Evolutionary conservation across 495 filamentous ascomycete species (phyloP).

Genomic region (Talaromyces liani): DNA sequence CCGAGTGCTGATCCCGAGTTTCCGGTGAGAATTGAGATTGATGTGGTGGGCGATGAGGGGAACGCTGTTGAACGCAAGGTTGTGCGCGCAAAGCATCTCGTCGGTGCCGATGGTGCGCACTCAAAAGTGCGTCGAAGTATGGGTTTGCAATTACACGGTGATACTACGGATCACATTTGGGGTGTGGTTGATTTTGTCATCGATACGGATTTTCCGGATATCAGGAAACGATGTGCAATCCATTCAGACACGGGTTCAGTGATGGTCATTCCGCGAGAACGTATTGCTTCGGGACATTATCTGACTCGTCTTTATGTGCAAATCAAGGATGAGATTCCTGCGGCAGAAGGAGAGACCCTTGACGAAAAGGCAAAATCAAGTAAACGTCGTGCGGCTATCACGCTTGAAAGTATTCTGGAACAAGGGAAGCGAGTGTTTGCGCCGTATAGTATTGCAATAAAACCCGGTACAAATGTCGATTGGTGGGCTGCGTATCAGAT

Average conservation of each 20-base stretch:
- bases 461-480: conserved; percentile 9
- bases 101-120: conserved; percentile 63
- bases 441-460: conserved; percentile 39
- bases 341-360: conserved; percentile 4
- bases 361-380: conserved; percentile 24
- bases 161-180: conserved; percentile 59
- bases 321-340: conserved; percentile 25
- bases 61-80: conserved; percentile 21
- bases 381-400: conserved; percentile 24
- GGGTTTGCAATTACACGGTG: conserved; percentile 51
- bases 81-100: conserved; percentile 55
- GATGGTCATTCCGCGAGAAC: conserved; percentile 66
- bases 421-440: conserved; percentile 35
- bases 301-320: conserved; percentile 63
- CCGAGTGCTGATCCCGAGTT: background rate
- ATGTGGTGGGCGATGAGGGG: background rate
- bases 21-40: background rate
- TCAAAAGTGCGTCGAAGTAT: conserved; percentile 52
- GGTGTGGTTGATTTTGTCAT: conserved; percentile 59
- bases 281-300: conserved; percentile 44
- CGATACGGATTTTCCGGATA: conserved; percentile 65
- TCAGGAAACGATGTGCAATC: conserved; percentile 58
- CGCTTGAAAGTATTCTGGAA: conserved; percentile 32
- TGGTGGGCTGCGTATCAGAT: conserved; percentile 65
- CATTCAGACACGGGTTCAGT: conserved; percentile 60